phyloP scores from a whole-genome alignment of 805 yeast species.

The Yarrowia osloensis region DNA sequence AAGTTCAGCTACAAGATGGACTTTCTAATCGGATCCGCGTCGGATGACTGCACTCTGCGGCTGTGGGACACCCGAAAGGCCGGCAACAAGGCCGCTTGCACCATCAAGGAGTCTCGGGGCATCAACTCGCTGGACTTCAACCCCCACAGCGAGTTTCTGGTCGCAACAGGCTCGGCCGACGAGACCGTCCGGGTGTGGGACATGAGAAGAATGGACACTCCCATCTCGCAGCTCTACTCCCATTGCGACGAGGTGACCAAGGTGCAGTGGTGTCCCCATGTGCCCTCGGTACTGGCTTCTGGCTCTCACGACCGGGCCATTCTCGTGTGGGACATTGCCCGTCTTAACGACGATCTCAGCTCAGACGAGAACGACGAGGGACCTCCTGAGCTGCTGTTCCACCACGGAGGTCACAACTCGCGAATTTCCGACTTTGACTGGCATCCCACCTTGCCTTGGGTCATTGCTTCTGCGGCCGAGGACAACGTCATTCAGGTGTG shows the following conservation, averaged over 20 bases:
- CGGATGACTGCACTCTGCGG: conserved; percentile 66
- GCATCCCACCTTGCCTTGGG: conserved; percentile 60
- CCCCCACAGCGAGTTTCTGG: conserved; percentile 52
- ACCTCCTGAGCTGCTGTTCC: conserved; percentile 75
- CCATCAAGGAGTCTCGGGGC: conserved; percentile 54
- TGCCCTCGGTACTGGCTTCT: conserved; percentile 57
- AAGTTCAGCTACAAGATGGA: conserved; percentile 54
- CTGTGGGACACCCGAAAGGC: conserved; percentile 58
- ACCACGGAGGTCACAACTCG: conserved; percentile 86
- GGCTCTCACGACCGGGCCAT: conserved; percentile 69
- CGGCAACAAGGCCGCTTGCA: conserved; percentile 45
- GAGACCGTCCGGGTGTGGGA: conserved; percentile 75
- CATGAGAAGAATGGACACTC: conserved; percentile 58
- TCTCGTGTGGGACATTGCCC: conserved; percentile 70
- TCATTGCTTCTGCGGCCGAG: conserved; percentile 69
- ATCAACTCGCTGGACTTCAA: conserved; percentile 71
- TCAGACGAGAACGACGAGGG: conserved; percentile 58
- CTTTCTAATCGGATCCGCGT: conserved; percentile 63
- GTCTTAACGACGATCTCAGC: conserved; percentile 55
- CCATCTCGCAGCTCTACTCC: conserved; percentile 67
- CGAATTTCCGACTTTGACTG: conserved; percentile 67
- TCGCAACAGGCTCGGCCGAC: conserved; percentile 80
- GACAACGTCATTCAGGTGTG: conserved; percentile 76
- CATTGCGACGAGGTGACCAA: conserved; percentile 60
- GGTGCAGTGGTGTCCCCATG: conserved; percentile 55